Evolutionary conservation across 148 eudicot species (phyloP).

Genomic region (Hydrangea macrophylla): DNA sequence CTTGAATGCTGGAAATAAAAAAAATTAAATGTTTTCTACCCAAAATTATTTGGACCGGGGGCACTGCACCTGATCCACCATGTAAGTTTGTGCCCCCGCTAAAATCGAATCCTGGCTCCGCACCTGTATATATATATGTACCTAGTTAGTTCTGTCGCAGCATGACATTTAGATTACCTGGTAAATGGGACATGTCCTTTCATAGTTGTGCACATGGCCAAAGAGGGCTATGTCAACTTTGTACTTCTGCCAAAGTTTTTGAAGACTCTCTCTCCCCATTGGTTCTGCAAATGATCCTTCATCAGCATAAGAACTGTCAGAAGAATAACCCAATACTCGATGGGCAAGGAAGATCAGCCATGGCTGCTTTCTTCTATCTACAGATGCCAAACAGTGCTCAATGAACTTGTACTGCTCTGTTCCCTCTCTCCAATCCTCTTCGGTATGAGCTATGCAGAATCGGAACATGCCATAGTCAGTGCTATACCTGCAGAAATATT

Average conservation of each 20-base stretch:
- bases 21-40: too few species aligned
- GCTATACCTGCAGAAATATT: slow-evolving; percentile 51
- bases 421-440: slow-evolving; percentile 94
- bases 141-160: background rate
- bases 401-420: slow-evolving; percentile 81
- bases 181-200: slow-evolving; percentile 89
- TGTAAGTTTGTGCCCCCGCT: too few species aligned
- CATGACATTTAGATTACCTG: slow-evolving; percentile 43
- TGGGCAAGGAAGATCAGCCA: slow-evolving; percentile 92
- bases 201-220: slow-evolving; percentile 89
- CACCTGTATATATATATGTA: too few species aligned
- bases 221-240: slow-evolving; percentile 81
- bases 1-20: too few species aligned
- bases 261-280: slow-evolving; percentile 94
- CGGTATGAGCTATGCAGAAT: slow-evolving; percentile 88
- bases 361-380: slow-evolving; percentile 85
- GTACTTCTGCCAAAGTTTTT: slow-evolving; percentile 91
- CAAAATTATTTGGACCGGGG: too few species aligned
- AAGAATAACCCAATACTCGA: slow-evolving; percentile 87
- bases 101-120: too few species aligned
- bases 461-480: slow-evolving; percentile 96
- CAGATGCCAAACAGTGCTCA: slow-evolving; percentile 80
- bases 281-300: slow-evolving; percentile 86
- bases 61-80: too few species aligned
- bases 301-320: slow-evolving; percentile 42